Base-by-base conservation (phyloP, 2,329 filamentous ascomycete genomes). In the Alternaria brassicae region DNA sequence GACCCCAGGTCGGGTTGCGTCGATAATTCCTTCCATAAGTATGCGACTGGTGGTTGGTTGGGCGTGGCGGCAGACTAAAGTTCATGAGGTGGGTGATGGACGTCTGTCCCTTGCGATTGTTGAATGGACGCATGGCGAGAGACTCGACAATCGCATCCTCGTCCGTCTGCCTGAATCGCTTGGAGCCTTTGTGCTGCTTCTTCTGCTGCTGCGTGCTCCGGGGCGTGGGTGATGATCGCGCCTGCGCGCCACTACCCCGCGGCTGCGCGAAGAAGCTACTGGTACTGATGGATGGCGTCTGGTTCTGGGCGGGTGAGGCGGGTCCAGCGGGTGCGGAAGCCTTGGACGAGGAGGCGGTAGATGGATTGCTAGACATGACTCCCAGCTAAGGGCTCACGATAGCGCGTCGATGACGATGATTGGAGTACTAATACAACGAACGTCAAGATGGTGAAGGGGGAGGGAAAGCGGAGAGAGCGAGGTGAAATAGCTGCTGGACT, bases 41-140 rank as follows among this genome's bases (percentile, higher is more conserved):
- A 65, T 83, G 78, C 55, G 84, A 81, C 53, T 83, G 82, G 66
- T 83, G 80, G 56, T 84, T 84, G 61, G 89, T 86, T 21, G 90
- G 89, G 47, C 91, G 87, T 40, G 91, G 88, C 21, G 93, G 91
- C 19, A 92, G 83, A 42, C 91, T 88, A 79, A 97, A 96, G 81
- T 94, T 94, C 84, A 99, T 91, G 57, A 99, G 82, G 79, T 99
- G 95, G 39, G 95, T 98, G 75, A 99, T 99, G 72, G 92, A 96
- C 53, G 93, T 97, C 79, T 97, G 94, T 53, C 95, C 95, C 71
- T 95, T 92, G 59, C 95, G 89, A 70, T 88, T 88, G 69, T 81
- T 88, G 61, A 85, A 83, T 53, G 86, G 85, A 75, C 81, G 84
- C 85, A 88, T 89, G 79, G 83, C 85, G 79, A 83, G 83, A 69